Evolutionary conservation across 495 filamentous ascomycete genomes (phyloP).

Genomic region (Neurospora cerealis): DNA sequence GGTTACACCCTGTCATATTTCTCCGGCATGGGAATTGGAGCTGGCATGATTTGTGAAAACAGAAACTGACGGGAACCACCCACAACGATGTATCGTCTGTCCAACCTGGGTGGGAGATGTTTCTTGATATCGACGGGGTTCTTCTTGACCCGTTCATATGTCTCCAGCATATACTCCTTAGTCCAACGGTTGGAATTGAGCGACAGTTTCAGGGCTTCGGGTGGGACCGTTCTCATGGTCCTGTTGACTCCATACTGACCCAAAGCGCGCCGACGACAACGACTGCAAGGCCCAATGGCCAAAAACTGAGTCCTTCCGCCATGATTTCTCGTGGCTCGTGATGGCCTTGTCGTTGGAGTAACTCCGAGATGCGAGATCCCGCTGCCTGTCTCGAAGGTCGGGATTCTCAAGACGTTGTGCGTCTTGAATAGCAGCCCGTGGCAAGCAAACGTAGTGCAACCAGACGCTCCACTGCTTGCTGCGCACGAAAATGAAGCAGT

Average conservation of each 20-base stretch:
- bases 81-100: constrained; percentile 47
- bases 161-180: constrained; percentile 32
- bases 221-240: constrained; percentile 38
- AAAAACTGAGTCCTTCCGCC: neutral
- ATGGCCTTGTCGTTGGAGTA: neutral
- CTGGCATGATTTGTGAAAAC: neutral
- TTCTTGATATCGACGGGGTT: constrained; percentile 37
- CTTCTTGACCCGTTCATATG: constrained; percentile 36
- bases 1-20: neutral
- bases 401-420: neutral
- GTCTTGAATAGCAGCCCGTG: neutral
- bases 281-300: neutral
- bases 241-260: constrained; percentile 40
- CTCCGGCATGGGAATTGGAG: neutral
- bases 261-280: constrained; percentile 29
- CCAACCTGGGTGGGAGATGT: constrained; percentile 41
- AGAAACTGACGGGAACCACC: constrained; percentile 41
- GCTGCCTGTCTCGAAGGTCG: neutral
- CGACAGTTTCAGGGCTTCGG: constrained; percentile 29
- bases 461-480: neutral
- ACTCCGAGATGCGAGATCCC: neutral
- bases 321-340: neutral
- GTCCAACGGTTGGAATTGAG: constrained; percentile 42
- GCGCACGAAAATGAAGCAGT: neutral
- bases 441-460: neutral